Conservation (phyloP, 768 basidiomycete species). For the Austroboletus festivus region DNA sequence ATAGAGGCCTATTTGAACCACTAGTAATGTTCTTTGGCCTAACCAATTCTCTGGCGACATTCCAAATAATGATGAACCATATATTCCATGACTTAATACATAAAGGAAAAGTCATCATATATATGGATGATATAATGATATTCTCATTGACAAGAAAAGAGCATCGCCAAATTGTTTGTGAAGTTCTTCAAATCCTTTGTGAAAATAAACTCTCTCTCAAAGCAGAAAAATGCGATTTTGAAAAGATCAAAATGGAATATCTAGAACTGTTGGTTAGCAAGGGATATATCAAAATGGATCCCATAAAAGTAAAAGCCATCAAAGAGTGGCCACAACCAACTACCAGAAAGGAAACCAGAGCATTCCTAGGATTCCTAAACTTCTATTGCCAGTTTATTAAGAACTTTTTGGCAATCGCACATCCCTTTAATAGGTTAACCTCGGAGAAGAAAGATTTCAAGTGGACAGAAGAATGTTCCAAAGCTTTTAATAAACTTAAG, state of each 20-base stretch:
- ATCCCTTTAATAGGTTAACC: not conserved
- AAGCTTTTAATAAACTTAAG: too few relatives aligned
- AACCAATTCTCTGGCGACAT: slow-evolving; percentile 10
- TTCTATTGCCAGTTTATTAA: not conserved
- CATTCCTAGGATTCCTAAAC: not conserved
- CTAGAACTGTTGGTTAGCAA: not conserved
- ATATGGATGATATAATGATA: slow-evolving; percentile 42
- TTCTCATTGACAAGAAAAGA: slow-evolving; percentile 29
- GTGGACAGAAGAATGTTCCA: too few relatives aligned
- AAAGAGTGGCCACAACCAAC: too few relatives aligned
- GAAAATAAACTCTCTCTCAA: slow-evolving; percentile 2
- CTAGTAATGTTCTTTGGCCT: slow-evolving; percentile 8
- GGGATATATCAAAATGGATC: not conserved
- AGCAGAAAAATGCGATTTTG: not conserved
- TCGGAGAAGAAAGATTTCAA: too few relatives aligned
- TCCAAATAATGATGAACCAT: slow-evolving; percentile 28
- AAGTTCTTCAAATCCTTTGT: not conserved
- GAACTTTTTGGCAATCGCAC: not conserved
- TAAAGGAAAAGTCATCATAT: slow-evolving; percentile 23
- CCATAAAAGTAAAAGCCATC: not conserved
- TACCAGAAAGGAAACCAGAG: too few relatives aligned
- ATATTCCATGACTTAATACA: slow-evolving; percentile 14
- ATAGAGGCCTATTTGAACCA: not conserved
- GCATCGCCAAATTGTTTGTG: slow-evolving; percentile 7
- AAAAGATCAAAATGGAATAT: not conserved